phyloP scores from a whole-genome alignment of 2,329 filamentous ascomycete species.

The Ramichloridium luteum region DNA sequence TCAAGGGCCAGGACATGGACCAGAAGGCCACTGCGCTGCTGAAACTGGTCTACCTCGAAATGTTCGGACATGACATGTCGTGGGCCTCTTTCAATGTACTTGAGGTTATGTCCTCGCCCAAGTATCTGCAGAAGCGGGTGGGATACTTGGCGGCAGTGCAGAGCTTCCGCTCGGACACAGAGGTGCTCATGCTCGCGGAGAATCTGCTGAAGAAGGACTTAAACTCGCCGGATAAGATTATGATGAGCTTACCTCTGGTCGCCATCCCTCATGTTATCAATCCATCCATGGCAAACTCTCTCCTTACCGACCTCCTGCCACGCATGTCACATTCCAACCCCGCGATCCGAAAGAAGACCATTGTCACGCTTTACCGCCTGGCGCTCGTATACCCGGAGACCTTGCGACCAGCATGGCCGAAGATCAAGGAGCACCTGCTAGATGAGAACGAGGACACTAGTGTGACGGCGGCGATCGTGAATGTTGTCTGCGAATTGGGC shows the following conservation, averaged over 20 bases:
- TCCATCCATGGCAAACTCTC: constrained; percentile 77
- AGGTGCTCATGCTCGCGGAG: constrained; percentile 93
- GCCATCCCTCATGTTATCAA: constrained; percentile 94
- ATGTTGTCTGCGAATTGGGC: constrained; percentile 90
- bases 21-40: constrained; percentile 91
- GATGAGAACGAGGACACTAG: constrained; percentile 82
- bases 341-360: constrained; percentile 84
- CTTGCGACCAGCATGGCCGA: constrained; percentile 84
- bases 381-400: constrained; percentile 96
- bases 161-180: constrained; percentile 88
- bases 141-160: constrained; percentile 92
- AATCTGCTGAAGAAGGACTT: constrained; percentile 95
- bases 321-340: constrained; percentile 77
- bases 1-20: constrained; percentile 90
- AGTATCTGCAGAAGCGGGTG: constrained; percentile 89
- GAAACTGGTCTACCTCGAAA: constrained; percentile 94
- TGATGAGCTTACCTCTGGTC: constrained; percentile 73
- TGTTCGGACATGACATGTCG: constrained; percentile 99
- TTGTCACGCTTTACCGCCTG: constrained; percentile 85
- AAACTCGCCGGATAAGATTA: constrained; percentile 56
- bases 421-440: constrained; percentile 88
- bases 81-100: constrained; percentile 98
- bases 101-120: constrained; percentile 94
- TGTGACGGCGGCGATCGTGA: constrained; percentile 90
- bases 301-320: constrained; percentile 75